Base-by-base conservation (phyloP, 306 rosid species). In the Fagus crenata region DNA sequence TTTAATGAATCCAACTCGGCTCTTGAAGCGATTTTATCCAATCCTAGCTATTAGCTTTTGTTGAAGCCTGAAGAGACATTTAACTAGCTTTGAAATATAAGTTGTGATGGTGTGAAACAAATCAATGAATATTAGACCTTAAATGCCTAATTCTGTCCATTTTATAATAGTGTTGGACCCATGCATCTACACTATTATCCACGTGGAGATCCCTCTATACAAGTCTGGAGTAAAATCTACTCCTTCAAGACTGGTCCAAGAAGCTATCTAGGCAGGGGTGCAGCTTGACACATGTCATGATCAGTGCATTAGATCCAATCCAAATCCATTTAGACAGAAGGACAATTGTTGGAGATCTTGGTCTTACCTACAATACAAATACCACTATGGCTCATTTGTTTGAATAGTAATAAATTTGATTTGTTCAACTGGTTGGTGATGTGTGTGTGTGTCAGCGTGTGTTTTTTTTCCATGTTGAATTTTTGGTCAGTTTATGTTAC, bases 301-400 rank as follows among this genome's bases (percentile, higher is more conserved):
- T 0, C 28, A 22, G 0, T 22, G 28, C 28, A 22, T 0, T 22
- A 0, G 28, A 22, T 0, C 28, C 28, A 22, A 22, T 22, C 28
- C 28, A 22, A 22, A 0, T 22, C 0, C 28, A 22, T 22, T 22
- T 22, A 22, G 28, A 0, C 28, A 22, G 28, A 79, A 76, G 89
- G 69, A 93, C 91, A 4, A 69, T 93, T 63, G 89, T 86, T 43
- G 96, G 97, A 76, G 97, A 90, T 83, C 97, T 93, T 82, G 97
- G 97, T 71, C 96, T 93, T 69, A 93, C 97, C 39, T 87, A 86
- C 84, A 93, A 93, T 70, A 87, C 96, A 18, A 89, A 96, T 53
- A 32, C 92, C 67, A 93, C 96, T 28, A 71, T 93, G 22, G 64
- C 79, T 85, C 96, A 93, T 83, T 7, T 93, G 89, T 22, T 22